Base-by-base conservation (phyloP, 208 protist genomes). In the Vickermania spadyakhi region DNA sequence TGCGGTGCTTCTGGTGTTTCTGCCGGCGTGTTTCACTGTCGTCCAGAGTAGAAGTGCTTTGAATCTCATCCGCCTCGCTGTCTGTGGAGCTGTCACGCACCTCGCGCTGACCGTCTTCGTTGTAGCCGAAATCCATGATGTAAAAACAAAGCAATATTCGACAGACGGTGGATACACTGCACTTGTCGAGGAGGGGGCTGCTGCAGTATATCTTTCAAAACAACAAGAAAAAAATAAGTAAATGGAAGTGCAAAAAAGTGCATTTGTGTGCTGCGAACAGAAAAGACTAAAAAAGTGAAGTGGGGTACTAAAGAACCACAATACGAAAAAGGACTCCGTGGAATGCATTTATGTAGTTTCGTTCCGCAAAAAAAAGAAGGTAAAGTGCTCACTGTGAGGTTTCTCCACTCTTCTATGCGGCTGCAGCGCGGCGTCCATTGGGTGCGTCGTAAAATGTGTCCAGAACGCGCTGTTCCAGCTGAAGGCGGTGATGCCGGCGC, bases 381-480 rank as follows among this genome's bases (percentile, higher is more conserved):
- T 11, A 55, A 23, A 18, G 25, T 55, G n/a, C n/a, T 55, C 51
- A 26, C 51, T 5, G n/a, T 22, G n/a, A 28, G n/a, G 25, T 23
- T 7, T 18, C 51, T 7, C 21, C 5, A 5, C 7, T 23, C 21
- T 11, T 55, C 51, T 11, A 5, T 11, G 11, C 25, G 7, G 5
- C 51, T 5, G 21, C 13, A 11, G 7, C 7, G 51, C 21, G 25
- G 51, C 7, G 21, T 7, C 7, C 36, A 7, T 23, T 11, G 13
- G 86, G 83, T 14, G 81, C 77, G 22, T 91, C 69, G 55, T 91
- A 69, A 68, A 94, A 94, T 2, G 86, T 89, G 5, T 75, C 68
- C 28, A 94, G 70, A 42, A 94, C 66, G 31, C 86, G 75, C 1
- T 89, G 73, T 60, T 94, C 86, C 5, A 94, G 62, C 2, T 75